Evolutionary conservation across 306 rosid genomes (phyloP).

Genomic region (Casuarina cunninghamiana): DNA sequence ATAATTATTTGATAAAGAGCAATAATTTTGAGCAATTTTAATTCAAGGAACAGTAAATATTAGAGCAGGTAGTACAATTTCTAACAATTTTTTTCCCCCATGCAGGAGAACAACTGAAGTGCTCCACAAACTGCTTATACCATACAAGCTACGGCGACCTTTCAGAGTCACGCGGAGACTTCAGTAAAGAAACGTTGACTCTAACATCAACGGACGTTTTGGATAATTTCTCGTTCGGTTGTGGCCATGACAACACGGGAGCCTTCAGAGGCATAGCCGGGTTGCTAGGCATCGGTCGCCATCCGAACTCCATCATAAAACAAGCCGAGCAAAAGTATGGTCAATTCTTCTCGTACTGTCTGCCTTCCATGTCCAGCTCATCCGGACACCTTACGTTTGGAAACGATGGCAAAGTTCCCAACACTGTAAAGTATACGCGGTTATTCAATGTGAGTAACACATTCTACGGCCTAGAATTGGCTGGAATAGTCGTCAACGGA

Average conservation of each 20-base stretch:
- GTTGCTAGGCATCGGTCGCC: slow-evolving; percentile 75
- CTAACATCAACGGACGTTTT: slow-evolving; percentile 32
- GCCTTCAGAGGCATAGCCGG: slow-evolving; percentile 60
- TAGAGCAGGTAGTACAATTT: too few relatives aligned
- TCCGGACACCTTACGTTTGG: slow-evolving; percentile 55
- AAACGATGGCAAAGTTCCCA: background rate
- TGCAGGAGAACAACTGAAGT: too few relatives aligned
- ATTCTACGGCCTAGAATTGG: too few relatives aligned
- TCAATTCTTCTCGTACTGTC: slow-evolving; percentile 68
- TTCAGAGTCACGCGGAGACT: background rate
- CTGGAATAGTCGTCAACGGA: too few relatives aligned
- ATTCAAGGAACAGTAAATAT: too few relatives aligned
- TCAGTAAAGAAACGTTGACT: slow-evolving; percentile 47
- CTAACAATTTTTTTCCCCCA: too few relatives aligned
- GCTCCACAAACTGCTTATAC: too few relatives aligned
- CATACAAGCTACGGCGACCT: too few relatives aligned
- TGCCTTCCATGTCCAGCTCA: slow-evolving; percentile 55
- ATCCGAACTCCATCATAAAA: slow-evolving; percentile 56
- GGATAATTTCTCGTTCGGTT: slow-evolving; percentile 51
- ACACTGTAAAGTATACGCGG: slow-evolving; percentile 43
- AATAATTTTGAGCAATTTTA: too few relatives aligned
- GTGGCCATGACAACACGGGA: slow-evolving; percentile 75
- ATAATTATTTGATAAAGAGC: too few relatives aligned
- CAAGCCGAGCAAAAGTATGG: slow-evolving; percentile 56
- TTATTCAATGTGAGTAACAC: too few relatives aligned